Percentiles rank a stretch among this genome's conserved stretches.
These are phyloP conservation scores for Boletus hoseneyae DNA, from an alignment of 1,284 basidiomycete species.

Conservation along the genomic window DNA sequence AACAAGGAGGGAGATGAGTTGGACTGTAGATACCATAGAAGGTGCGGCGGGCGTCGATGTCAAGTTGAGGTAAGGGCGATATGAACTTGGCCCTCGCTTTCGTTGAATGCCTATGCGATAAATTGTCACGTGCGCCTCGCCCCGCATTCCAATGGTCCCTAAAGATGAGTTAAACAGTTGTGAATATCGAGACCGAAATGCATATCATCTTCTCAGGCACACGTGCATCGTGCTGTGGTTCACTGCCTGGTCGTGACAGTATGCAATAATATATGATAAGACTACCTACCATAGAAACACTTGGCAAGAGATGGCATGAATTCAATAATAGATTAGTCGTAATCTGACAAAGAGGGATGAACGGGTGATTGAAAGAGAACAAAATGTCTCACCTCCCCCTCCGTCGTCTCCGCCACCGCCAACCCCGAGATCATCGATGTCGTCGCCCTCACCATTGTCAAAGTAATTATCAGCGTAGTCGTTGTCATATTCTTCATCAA, in stretches of 20 bases:
- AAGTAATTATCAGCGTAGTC: constrained; percentile 86
- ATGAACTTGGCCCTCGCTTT: neutral
- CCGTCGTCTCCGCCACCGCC: constrained; percentile 60
- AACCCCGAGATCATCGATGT: constrained; percentile 69
- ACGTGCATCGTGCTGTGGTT: neutral
- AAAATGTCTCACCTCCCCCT: constrained; percentile 41
- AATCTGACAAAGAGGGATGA: constrained; percentile 15
- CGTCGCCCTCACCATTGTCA: constrained; percentile 79
- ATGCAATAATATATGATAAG: neutral
- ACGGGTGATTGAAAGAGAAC: neutral
- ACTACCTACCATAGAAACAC: constrained; percentile 9
- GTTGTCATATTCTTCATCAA: constrained; percentile 82
- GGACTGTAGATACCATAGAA: constrained; percentile 20
- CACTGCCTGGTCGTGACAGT: constrained; percentile 3
- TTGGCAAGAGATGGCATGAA: neutral
- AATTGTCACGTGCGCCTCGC: constrained; percentile 20
- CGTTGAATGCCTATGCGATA: constrained; percentile 3
- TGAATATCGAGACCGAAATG: neutral
- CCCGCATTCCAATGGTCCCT: neutral
- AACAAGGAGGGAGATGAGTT: constrained; percentile 24
- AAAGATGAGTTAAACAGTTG: neutral
- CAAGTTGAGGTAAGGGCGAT: neutral
- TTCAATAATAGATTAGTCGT: constrained; percentile 25
- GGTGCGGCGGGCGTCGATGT: constrained; percentile 9
- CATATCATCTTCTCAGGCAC: neutral